Base-by-base conservation (phyloP, 805 yeast species). In the Ogataea saltuana region DNA sequence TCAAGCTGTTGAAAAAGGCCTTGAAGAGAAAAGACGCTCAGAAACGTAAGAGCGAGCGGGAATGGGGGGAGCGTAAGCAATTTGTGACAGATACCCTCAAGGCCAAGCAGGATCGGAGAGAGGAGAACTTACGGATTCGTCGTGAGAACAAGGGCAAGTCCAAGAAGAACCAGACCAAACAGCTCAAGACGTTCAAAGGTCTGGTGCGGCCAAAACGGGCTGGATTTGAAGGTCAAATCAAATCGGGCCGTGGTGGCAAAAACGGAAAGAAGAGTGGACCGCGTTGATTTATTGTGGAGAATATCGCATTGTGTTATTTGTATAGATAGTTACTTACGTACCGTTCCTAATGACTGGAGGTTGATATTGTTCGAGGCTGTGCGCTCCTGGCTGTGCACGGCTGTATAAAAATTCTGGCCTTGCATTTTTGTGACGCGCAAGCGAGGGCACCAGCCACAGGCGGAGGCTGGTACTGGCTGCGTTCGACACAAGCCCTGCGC, bases 11-110 rank as follows among this genome's bases (percentile, higher is more conserved):
- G 65, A 84, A 83, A 58, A 91, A 88, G 64, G 87, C 97, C 2
- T 65, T 91, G 48, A 89, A 85, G 69, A 76, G 85, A 55, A 87
- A 88, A 61, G 91, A 88, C 55, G 80, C 85, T 48, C 75, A 76
- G 59, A 93, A 93, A 72, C 77, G 86, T 59, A 87, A 83, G 70
- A 84, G 95, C 45, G 96, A 88, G 57, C 70, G 80, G 39, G 96
- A 91, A 65, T 93, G 99, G 99, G 76, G 70, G 51, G 97, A 91
- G 39, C 79, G 99, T 53, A 83, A 86, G 61, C 85, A 83, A 55
- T 75, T 75, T 27, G 96, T 93, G 11, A 78, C 79, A 45, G 86
- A 83, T 54, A 81, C 83, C 28, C 82, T 85, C 40, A 75, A 81
- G 36, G 86, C 83, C 13, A 84, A 85, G 57, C 81, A 78, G 50